Base-by-base conservation (phyloP, 2,329 filamentous ascomycete genomes). In the Penicillium sp. region DNA sequence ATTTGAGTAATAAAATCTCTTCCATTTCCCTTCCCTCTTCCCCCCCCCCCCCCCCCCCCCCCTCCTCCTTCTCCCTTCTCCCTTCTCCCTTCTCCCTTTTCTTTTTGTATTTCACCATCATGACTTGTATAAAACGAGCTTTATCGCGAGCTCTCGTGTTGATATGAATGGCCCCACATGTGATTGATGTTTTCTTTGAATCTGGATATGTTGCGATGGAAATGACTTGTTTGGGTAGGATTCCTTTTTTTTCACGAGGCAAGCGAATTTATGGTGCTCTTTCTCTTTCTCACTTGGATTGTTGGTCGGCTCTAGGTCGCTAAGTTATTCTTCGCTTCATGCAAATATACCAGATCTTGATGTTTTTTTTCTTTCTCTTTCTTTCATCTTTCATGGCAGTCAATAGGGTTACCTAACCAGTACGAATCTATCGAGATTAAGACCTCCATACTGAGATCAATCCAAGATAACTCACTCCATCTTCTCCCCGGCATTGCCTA, bases 1-100 rank as follows among this genome's bases (percentile, higher is more conserved):
- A 56, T 81, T 80, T 63, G 74, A 75, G 49, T 80, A 58, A 72
- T 45, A 24, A 20, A 17, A 8, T 13, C 44, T 45, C 2, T 8
- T n/a, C 17, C 18, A 20, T 24, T 10, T 41, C 24, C 24, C 24
- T 27, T 10, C 24, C 29, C 29, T 32, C 7, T 5, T 32, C n/a
- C 12, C 29, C 29, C n/a, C 8, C n/a, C 24, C 17, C 3, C 21
- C 18, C 21, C 13, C 21, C 13, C 7, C 18, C 23, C 23, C 20
- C 8, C 33, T 9, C 3, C 26, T 15, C n/a, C 23, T n/a, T 15
- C 18, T 20, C 36, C 20, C 20, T 41, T 27, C 34, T n/a, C 15
- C 45, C 15, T 18, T 34, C 4, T 15, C 33, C n/a, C 21, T 44
- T 44, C 27, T n/a, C 10, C 24, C 40, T 34, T 12, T 18, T 32